Conservation (phyloP, 2,329 filamentous ascomycete species). For the Ascochyta rabiei region DNA sequence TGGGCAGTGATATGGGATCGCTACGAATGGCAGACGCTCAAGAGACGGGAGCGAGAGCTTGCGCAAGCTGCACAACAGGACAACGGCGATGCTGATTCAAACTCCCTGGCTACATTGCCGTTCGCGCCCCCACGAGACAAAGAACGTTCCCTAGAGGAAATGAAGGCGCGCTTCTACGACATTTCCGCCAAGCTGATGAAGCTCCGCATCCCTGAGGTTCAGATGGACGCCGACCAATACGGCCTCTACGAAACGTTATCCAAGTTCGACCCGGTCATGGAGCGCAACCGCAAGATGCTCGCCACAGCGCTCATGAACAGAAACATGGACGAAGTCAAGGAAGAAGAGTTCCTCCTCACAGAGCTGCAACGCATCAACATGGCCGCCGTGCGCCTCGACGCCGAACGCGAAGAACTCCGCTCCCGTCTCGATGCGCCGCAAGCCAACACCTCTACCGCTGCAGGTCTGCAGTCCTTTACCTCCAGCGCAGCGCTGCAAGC, state of each 20-base stretch:
- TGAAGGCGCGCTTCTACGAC: constrained; percentile 90
- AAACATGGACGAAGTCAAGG: constrained; percentile 84
- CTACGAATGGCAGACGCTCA: constrained; percentile 72
- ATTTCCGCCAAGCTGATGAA: constrained; percentile 65
- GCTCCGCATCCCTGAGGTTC: constrained; percentile 46
- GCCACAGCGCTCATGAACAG: constrained; percentile 79
- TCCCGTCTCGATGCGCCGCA: constrained; percentile 82
- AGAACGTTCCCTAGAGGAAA: constrained; percentile 78
- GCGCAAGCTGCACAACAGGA: constrained; percentile 24
- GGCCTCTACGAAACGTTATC: constrained; percentile 82
- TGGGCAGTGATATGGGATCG: constrained; percentile 94
- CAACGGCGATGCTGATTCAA: constrained; percentile 25
- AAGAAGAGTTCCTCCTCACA: constrained; percentile 86
- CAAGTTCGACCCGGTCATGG: constrained; percentile 82
- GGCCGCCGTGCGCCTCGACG: constrained; percentile 82
- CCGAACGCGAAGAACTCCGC: constrained; percentile 87
- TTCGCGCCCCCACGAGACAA: constrained; percentile 53
- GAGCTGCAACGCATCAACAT: constrained; percentile 92
- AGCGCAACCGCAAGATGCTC: constrained; percentile 81
- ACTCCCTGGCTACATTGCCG: constrained; percentile 40
- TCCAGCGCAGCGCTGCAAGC: constrained; percentile 79
- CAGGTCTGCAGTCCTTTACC: constrained; percentile 66
- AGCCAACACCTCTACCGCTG: constrained; percentile 53
- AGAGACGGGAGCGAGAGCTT: constrained; percentile 23
- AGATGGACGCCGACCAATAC: constrained; percentile 86